Conservation (phyloP, 306 rosid species). For the Casuarina glauca region DNA sequence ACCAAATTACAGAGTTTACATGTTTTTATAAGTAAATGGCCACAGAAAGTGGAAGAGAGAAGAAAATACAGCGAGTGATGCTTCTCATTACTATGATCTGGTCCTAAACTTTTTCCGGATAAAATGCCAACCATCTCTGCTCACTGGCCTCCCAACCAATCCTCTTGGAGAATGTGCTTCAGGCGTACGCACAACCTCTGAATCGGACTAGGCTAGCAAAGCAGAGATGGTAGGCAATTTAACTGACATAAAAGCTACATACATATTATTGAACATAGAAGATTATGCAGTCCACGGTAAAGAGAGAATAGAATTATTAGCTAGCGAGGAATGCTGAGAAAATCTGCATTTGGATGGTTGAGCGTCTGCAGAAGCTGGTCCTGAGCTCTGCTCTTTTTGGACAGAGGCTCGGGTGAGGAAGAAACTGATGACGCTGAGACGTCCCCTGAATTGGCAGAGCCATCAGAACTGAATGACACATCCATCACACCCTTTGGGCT, state of each 20-base stretch:
- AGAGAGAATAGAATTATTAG: background rate
- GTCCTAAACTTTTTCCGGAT: constrained; percentile 30
- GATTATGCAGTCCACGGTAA: constrained; percentile 15
- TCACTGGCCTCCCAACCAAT: constrained; percentile 36
- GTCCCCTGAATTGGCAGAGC: constrained; percentile 80
- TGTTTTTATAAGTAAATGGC: background rate
- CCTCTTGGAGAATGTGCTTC: constrained; percentile 9
- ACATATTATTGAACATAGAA: constrained; percentile 38
- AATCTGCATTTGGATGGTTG: constrained; percentile 35
- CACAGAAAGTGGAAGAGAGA: background rate
- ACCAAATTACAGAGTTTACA: background rate
- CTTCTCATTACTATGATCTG: constrained; percentile 21
- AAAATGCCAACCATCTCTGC: constrained; percentile 73
- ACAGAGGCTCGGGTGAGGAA: constrained; percentile 66
- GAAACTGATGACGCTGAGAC: constrained; percentile 49
- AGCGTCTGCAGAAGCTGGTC: constrained; percentile 34
- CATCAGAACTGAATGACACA: constrained; percentile 63
- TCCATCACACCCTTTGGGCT: constrained; percentile 88
- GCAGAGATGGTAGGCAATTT: constrained; percentile 65
- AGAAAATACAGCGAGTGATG: background rate
- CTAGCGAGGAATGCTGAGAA: constrained; percentile 41
- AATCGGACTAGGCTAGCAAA: constrained; percentile 22
- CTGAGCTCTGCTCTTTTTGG: constrained; percentile 58
- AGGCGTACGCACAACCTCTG: constrained; percentile 14
- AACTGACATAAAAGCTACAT: constrained; percentile 33